Base-by-base conservation (phyloP, 352 stramenopile genomes). In the Globisporangium carolinianum region DNA sequence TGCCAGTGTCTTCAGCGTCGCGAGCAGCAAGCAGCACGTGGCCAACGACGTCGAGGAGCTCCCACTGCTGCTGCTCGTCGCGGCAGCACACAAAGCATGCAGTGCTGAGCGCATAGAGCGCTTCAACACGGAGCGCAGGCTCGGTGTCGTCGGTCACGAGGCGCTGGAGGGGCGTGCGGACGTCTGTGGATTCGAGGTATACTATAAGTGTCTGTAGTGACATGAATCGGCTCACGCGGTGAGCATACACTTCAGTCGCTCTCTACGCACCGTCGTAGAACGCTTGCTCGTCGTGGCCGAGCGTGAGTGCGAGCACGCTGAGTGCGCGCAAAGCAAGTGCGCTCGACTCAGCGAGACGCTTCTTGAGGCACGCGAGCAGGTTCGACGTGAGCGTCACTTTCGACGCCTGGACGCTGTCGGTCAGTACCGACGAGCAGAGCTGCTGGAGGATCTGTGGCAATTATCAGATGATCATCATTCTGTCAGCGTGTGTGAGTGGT, bases 21-120 rank as follows among this genome's bases (percentile, higher is more conserved):
- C 76, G 77, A 7, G 72, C 72, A 2, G 66, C 62, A 18, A 79
- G 58, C 2, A 88, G 50, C 14, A 80, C 66, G 8, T 61, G 54
- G 2, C 78, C 78, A 2, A 88, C 55, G n/a, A 70, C 57, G 24
- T 88, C 78, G 45, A 88, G 45, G 5, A 79, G 54, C 12, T 82
- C 70, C 78, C 78, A 88, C 49, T 76, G 77, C n/a, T 71, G 61
- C 51, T 83, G 68, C n/a, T 86, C 72, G 17, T 86, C 78, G 11
- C 69, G 58, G 39, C 73, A 78, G 54, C 78, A 86, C 55, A 88
- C 67, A 51, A 82, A 82, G 58, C 68, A 76, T 9, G 75, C 65
- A 12, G 83, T 76, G 39, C 73, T 82, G n/a, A 88, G 64, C 11
- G 78, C 62, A 47, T 86, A 88, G 46, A 70, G 66, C 0, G 78